These are phyloP conservation scores for Termitomyces sp. DNA, from an alignment of 768 basidiomycete species.

Conservation along the genomic window DNA sequence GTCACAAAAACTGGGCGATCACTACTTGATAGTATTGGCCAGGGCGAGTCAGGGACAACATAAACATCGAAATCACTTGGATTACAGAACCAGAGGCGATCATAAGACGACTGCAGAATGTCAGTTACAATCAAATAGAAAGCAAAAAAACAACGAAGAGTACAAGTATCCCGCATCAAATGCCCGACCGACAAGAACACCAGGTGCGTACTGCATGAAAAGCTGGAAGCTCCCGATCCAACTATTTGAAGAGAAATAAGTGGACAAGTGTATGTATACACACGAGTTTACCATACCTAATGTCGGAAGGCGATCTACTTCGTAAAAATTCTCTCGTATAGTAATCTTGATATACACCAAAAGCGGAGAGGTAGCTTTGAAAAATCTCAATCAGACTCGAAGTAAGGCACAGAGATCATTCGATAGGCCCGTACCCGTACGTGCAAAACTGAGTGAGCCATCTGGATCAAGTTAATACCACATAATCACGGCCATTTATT, in stretches of 20 bases:
- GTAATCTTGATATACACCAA: conserved; percentile 48
- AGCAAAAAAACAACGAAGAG: conserved; percentile 18
- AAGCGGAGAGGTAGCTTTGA: conserved; percentile 40
- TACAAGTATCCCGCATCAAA: conserved; percentile 51
- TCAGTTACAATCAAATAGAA: conserved; percentile 4
- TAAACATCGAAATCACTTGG: conserved; percentile 39
- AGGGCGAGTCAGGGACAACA: conserved; percentile 39
- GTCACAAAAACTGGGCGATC: neutral
- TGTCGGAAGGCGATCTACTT: conserved; percentile 39
- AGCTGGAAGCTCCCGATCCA: conserved; percentile 52
- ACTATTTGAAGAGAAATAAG: conserved; percentile 20
- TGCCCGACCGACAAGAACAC: conserved; percentile 36
- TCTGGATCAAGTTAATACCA: conserved; percentile 17
- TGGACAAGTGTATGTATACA: neutral
- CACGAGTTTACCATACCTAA: conserved; percentile 28
- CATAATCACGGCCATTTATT: neutral
- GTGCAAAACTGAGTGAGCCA: conserved; percentile 46
- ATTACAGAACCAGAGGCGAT: conserved; percentile 31
- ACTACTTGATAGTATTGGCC: conserved; percentile 43
- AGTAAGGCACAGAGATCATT: neutral
- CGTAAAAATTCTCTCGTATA: conserved; percentile 38
- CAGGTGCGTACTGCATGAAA: conserved; percentile 41
- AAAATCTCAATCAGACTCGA: conserved; percentile 19
- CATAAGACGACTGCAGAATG: conserved; percentile 33
- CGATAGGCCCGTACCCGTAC: conserved; percentile 31